Percentiles rank a stretch among this genome's conserved stretches.
phyloP scores from a whole-genome alignment of 805 yeast species.

The Nakazawaea wickerhamii region DNA sequence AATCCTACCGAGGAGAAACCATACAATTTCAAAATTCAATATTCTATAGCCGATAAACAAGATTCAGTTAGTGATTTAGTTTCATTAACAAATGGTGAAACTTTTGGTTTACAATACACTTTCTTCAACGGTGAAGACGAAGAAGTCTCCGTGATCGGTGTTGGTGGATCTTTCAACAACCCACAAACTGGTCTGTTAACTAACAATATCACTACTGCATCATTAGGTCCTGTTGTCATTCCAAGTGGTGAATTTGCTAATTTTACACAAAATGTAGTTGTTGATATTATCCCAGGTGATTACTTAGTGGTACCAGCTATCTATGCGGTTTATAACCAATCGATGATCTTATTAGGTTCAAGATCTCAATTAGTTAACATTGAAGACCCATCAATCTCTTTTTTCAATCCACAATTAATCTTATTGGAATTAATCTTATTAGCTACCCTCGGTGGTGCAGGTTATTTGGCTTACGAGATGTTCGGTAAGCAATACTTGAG shows the following conservation, averaged over 20 bases:
- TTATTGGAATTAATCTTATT: constrained; percentile 52
- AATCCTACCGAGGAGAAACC: constrained; percentile 31
- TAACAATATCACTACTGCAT: constrained; percentile 61
- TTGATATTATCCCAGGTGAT: constrained; percentile 51
- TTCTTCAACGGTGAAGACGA: constrained; percentile 49
- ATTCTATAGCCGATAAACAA: constrained; percentile 42
- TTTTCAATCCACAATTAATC: constrained; percentile 69
- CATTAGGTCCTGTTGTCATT: constrained; percentile 55
- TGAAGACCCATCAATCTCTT: constrained; percentile 59
- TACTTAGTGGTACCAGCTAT: constrained; percentile 58
- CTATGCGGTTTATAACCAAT: constrained; percentile 44
- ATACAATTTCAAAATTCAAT: constrained; percentile 43
- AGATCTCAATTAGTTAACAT: constrained; percentile 54
- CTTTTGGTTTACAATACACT: constrained; percentile 43
- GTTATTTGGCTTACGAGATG: constrained; percentile 38
- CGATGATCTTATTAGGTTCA: constrained; percentile 50
- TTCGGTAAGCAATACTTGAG: constrained; percentile 43
- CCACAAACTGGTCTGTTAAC: constrained; percentile 44
- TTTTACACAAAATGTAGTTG: constrained; percentile 55
- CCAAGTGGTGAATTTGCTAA: constrained; percentile 40
- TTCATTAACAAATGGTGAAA: constrained; percentile 45
- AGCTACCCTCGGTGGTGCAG: constrained; percentile 42
- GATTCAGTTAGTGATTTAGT: constrained; percentile 35
- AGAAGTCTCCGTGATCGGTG: constrained; percentile 53
- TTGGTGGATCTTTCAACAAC: constrained; percentile 60